A percentile compares a stretch with the other conserved stretches of the same genome.
Evolutionary conservation across 352 stramenopile genomes (phyloP).

Genomic region (Phytophthora rubi): DNA sequence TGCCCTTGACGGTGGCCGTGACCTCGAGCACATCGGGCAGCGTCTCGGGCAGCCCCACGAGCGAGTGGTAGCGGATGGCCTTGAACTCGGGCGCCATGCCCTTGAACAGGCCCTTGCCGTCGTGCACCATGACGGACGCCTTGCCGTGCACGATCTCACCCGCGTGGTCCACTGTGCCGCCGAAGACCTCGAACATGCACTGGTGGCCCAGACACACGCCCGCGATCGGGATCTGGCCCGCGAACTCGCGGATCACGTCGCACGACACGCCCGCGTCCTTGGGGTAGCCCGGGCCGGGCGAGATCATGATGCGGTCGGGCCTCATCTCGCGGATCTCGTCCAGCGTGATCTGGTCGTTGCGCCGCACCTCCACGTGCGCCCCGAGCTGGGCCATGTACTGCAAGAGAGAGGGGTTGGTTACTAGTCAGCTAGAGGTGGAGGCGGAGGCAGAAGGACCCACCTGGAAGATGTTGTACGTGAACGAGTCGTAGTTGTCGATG

Average conservation of each 20-base stretch:
- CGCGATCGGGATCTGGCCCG: constrained; percentile 82
- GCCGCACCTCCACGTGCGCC: constrained; percentile 77
- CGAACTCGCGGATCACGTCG: constrained; percentile 85
- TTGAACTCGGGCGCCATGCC: constrained; percentile 81
- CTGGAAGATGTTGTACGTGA: constrained; percentile 93
- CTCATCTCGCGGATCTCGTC: constrained; percentile 77
- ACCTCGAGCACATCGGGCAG: constrained; percentile 79
- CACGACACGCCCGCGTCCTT: constrained; percentile 85
- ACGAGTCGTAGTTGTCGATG: constrained; percentile 93
- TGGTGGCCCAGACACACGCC: constrained; percentile 87
- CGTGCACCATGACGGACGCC: constrained; percentile 82
- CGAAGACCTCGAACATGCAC: constrained; percentile 90
- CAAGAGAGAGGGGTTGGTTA: neutral
- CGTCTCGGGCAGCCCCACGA: constrained; percentile 84
- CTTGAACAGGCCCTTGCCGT: constrained; percentile 87
- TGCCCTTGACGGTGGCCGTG: constrained; percentile 84
- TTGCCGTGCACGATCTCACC: constrained; percentile 92
- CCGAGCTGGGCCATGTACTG: constrained; percentile 89
- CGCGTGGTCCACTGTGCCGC: constrained; percentile 82
- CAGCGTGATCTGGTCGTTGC: constrained; percentile 88
- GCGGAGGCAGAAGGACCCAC: constrained; percentile 23
- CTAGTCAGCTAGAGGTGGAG: neutral
- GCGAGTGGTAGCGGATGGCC: constrained; percentile 89
- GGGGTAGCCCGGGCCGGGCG: constrained; percentile 81
- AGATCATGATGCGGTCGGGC: constrained; percentile 90